Percentiles rank a stretch among this genome's conserved stretches.
These are phyloP conservation scores for Tillandsia leiboldiana DNA, from an alignment of 176 grass and related monocot genomes.

Conservation along the genomic window DNA sequence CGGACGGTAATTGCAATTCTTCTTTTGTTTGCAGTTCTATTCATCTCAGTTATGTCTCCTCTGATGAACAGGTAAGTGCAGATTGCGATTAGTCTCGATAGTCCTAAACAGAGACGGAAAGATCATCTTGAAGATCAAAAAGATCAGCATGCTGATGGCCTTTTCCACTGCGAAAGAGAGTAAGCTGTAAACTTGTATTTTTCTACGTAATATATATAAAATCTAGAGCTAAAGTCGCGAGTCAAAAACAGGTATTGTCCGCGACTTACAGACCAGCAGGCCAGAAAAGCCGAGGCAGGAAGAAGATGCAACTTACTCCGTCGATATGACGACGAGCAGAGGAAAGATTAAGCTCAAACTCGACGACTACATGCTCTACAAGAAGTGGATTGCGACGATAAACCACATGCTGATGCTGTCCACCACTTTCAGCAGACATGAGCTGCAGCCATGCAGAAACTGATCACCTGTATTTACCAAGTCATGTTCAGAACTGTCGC, in stretches of 20 bases:
- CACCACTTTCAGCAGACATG: conserved; percentile 37
- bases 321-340: conserved; percentile 69
- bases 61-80: conserved; percentile 39
- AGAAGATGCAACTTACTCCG: conserved; percentile 49
- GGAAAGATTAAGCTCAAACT: conserved; percentile 81
- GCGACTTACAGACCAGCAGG: conserved; percentile 43
- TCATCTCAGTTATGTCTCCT: conserved; percentile 13
- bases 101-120: conserved; percentile 56
- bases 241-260: conserved; percentile 37
- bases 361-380: conserved; percentile 68
- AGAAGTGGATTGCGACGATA: conserved; percentile 82
- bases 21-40: not conserved
- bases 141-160: conserved; percentile 66
- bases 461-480: not conserved
- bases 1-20: conserved; percentile 40
- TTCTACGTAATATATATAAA: too few species aligned
- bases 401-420: conserved; percentile 79
- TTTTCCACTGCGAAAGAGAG: conserved; percentile 73
- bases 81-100: conserved; percentile 60
- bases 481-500: too few species aligned
- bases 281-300: conserved; percentile 42
- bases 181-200: conserved; percentile 21
- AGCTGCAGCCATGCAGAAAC: conserved; percentile 17
- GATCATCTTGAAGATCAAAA: conserved; percentile 78
- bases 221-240: not conserved